Evolutionary conservation across 192 early-diverging fungal species (phyloP).

Genomic region (Coemansia sp.): DNA sequence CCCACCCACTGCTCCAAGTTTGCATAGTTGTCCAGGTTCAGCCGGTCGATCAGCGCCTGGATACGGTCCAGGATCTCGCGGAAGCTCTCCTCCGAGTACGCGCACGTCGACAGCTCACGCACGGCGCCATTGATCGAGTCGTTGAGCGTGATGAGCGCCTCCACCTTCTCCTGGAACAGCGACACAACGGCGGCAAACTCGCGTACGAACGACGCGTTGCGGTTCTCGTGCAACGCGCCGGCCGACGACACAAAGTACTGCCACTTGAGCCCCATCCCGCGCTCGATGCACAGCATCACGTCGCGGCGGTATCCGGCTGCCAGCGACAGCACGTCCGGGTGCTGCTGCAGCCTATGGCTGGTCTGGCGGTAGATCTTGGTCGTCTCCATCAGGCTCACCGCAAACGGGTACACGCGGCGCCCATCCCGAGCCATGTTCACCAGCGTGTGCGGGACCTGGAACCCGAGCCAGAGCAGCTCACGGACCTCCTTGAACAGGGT

Average conservation of each 20-base stretch:
- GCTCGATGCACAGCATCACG: slow-evolving; percentile 78
- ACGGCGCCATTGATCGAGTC: slow-evolving; percentile 75
- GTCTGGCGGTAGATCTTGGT: slow-evolving; percentile 89
- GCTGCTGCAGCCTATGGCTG: slow-evolving; percentile 66
- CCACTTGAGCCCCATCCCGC: slow-evolving; percentile 77
- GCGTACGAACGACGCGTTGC: slow-evolving; percentile 88
- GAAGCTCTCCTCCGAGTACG: slow-evolving; percentile 67
- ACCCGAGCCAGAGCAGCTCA: slow-evolving; percentile 93
- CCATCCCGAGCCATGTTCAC: slow-evolving; percentile 90
- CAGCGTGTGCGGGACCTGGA: slow-evolving; percentile 86
- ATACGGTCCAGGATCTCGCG: slow-evolving; percentile 67
- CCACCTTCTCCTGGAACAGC: slow-evolving; percentile 95
- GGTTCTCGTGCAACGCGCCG: slow-evolving; percentile 65
- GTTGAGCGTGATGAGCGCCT: slow-evolving; percentile 70
- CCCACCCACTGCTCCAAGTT: slow-evolving; percentile 90
- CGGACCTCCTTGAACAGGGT: slow-evolving; percentile 99
- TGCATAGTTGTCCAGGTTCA: slow-evolving; percentile 91
- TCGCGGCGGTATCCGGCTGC: slow-evolving; percentile 94
- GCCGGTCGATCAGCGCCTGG: slow-evolving; percentile 84
- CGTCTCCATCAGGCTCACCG: slow-evolving; percentile 93
- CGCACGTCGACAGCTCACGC: slow-evolving; percentile 78
- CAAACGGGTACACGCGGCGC: slow-evolving; percentile 96
- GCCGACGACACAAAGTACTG: slow-evolving; percentile 81
- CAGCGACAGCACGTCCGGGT: slow-evolving; percentile 68
- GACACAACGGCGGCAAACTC: slow-evolving; percentile 87